Base-by-base conservation (phyloP, 306 rosid species). In the Pueraria montana region DNA sequence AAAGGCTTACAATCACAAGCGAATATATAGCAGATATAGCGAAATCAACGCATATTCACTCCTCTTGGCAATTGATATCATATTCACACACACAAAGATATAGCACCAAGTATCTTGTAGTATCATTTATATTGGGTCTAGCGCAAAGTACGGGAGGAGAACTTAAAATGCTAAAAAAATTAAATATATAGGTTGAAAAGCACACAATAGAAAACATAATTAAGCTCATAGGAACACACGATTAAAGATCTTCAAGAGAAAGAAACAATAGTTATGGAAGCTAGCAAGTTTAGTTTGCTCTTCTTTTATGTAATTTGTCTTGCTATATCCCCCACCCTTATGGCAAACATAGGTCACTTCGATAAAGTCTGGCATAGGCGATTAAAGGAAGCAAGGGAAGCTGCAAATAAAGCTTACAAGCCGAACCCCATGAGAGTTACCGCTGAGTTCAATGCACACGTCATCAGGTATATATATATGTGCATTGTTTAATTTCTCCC, bases 311-410 rank as follows among this genome's bases (percentile, higher is more conserved):
- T 65, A 11, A 34, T 78, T 23, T 58, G 13, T 14, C 59, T 87
- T 14, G 42, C 79, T 14, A 80, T 74, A 13, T 18, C 83, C 26
- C 86, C 84, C 8, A 59, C 74, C 13, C 42, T 79, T 5, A 83
- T 30, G 14, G 93, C 88, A 12, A 52, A 80, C 48, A 86, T 84
- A 42, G 89, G 36, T 2, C 74, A 85, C 11, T 76, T 83, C 8
- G 95, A 91, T 20, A 77, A 62, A 21, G 66, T 30, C 0, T 91
- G 95, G 93, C 45, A 69, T 61, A 11, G 62, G 40, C 85, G 92
- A 81, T 78, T 83, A 4, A 6, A 1, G 40, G 87, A 83, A 34
- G 89, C 90, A 20, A 53, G 50, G 53, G 56, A 63, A 13, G 78
- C 78, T 0, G 70, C 91, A 68, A 12, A 4, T 0, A 4, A 52